Evolutionary conservation across 306 rosid species (phyloP), one percentile per base, ranked within the genome.

Genomic region (Trifolium fragiferum): DNA sequence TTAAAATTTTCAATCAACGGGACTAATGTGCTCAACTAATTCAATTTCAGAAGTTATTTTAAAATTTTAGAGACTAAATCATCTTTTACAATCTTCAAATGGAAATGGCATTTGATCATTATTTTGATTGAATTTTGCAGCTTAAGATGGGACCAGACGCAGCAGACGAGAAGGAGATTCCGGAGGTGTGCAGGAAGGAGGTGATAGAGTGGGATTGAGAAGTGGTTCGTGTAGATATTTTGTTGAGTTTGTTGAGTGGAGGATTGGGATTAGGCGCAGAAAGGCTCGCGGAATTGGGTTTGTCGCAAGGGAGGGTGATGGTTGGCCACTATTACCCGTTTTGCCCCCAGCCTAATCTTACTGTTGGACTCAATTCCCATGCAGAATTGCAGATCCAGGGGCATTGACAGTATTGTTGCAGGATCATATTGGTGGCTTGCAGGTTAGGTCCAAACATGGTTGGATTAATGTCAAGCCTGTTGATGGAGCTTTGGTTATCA

Each of bases 371-470:
- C 10, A 80, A 76, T 0, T 85, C 95, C 7, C 98, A 93, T 66
- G 81, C 96, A 1, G 98, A 93, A 68, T 96, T 66, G 81, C 96
- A 1, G 98, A 93, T 72, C 97, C 98, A 2, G 96, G 96, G 33
- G 84, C 59, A 0, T 54, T 93, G 23, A 84, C 96, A 32, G 68
- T 90, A 46, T 4, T 93, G 64, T 73, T 89, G 66, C 97, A 93
- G 83, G 97, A 91, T 60, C 95, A 85, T 13, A 80, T 89, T 2
- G 97, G 97, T 2, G 98, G 98, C 14, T 84, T 93, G 86, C 96
- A 93, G 88, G 85, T 90, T 47, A 78, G 82, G 78, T 68, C 72
- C 59, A 43, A 68, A 21, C 84, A 76, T 0, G 87, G 65, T 7
- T 93, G 98, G 98, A 44, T 87, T 46, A 90, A 90, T 61, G 97